Evolutionary conservation across 1,139 yeast genomes (phyloP).

Genomic region (Sugiyamaella grinbergsii): DNA sequence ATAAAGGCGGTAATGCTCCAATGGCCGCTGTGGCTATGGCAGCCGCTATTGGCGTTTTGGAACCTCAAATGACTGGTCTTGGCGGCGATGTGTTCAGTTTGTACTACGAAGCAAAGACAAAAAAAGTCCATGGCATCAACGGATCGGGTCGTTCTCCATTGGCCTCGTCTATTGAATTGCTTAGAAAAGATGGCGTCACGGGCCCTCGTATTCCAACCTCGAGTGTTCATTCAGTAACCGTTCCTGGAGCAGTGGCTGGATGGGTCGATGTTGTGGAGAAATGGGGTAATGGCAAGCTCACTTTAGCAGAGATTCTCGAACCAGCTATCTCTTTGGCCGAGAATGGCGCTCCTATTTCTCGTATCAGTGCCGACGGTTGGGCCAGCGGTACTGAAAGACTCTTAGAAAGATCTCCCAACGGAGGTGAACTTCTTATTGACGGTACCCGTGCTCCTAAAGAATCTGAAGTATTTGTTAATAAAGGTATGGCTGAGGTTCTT

Average conservation of each 20-base stretch:
- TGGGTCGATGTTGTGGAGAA: slow-evolving; percentile 67
- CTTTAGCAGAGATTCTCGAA: slow-evolving; percentile 58
- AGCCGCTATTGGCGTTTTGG: slow-evolving; percentile 71
- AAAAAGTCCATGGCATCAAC: slow-evolving; percentile 64
- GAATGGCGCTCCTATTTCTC: slow-evolving; percentile 65
- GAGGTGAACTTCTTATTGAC: slow-evolving; percentile 47
- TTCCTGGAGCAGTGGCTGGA: slow-evolving; percentile 79
- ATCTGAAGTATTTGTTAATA: slow-evolving; percentile 63
- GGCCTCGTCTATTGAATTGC: slow-evolving; percentile 52
- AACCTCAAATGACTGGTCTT: slow-evolving; percentile 77
- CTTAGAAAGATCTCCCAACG: slow-evolving; percentile 41
- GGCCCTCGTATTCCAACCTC: slow-evolving; percentile 48
- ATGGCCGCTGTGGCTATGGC: slow-evolving; percentile 78
- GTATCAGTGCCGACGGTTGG: slow-evolving; percentile 62
- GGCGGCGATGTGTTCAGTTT: slow-evolving; percentile 83
- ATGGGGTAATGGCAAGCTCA: slow-evolving; percentile 75
- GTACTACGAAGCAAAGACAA: slow-evolving; percentile 54
- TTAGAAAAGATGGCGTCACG: slow-evolving; percentile 48
- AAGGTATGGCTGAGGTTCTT: slow-evolving; percentile 56
- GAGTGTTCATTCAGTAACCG: slow-evolving; percentile 64
- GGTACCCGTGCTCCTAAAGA: slow-evolving; percentile 52
- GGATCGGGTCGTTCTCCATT: slow-evolving; percentile 77
- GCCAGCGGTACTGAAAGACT: slow-evolving; percentile 46
- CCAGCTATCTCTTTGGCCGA: slow-evolving; percentile 76
- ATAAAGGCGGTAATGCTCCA: slow-evolving; percentile 77